Base-by-base conservation (phyloP, 495 filamentous ascomycete species). In the Aspergillus cristatus region DNA sequence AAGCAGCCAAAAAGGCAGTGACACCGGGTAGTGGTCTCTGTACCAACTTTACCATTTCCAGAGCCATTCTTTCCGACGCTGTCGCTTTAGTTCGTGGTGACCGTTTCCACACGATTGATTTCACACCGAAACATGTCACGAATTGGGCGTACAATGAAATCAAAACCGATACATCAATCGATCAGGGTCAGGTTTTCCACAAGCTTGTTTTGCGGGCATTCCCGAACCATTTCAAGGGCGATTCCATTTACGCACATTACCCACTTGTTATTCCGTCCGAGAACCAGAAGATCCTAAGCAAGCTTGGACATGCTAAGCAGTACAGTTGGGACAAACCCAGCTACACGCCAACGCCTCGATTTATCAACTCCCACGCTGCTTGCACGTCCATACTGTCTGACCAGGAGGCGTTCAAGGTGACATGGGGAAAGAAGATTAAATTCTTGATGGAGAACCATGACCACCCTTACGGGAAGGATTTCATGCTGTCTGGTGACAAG, bases 31-130 rank as follows among this genome's bases (percentile, higher is more conserved):
- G 84, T 33, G 87, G 87, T 34, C 76, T 94, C 28, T 78, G 79
- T 35, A 82, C 86, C 6, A 81, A 81, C 16, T 94, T 78, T 60
- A 94, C 87, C 11, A 81, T 84, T 34, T 88, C 84, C 1, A 75
- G 84, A 43, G 82, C 82, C 1, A 81, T 95, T 36, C 67, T 95
- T 4, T 89, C 84, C 0, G 88, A 95, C 54, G 88, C 88, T 1
- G 82, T 88, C 6, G 77, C 78, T 26, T 62, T 94, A n/a, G 86
- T 93, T 26, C 75, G 88, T 24, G 83, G 86, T 13, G 88, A 95
- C 55, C 71, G 88, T 5, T 88, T 90, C 62, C 89, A 91, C 58
- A 93, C 88, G 6, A 63, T 73, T 32, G 71, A 76, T 45, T 89
- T 85, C 54, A 82, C 76, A 22, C 75, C 88, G 0, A 75, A 74